These are phyloP conservation scores for Bothriochloa decipiens DNA, from an alignment of 176 grass and related monocot genomes.

Conservation along the genomic window DNA sequence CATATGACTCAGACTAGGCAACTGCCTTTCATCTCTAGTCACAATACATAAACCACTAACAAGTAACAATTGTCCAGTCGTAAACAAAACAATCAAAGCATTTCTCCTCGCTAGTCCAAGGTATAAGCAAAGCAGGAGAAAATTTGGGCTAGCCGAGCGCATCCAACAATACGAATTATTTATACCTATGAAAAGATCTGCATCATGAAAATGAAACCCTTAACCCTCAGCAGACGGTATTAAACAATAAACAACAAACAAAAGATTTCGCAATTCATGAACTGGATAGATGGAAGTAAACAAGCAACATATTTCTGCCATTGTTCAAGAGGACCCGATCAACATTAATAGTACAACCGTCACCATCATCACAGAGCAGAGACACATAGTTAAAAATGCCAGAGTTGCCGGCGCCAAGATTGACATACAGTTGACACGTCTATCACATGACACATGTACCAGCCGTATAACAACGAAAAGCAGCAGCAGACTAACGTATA, in stretches of 20 bases:
- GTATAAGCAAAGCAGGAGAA: background rate
- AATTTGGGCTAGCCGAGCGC: background rate
- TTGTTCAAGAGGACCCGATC: background rate
- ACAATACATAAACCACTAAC: background rate
- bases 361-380: conserved; percentile 27
- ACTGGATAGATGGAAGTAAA: background rate
- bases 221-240: background rate
- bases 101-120: background rate
- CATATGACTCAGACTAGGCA: background rate
- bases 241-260: conserved; percentile 12
- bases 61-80: background rate
- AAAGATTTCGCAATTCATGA: background rate
- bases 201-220: background rate
- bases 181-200: background rate
- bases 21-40: background rate
- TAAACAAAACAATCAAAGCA: background rate
- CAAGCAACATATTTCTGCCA: background rate
- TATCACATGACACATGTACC: conserved; percentile 52
- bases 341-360: conserved; percentile 26
- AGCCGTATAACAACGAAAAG: conserved; percentile 16
- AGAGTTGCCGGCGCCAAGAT: background rate
- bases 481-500: conserved; percentile 1
- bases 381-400: conserved; percentile 37
- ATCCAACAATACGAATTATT: background rate
- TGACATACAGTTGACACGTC: conserved; percentile 23